Conservation (phyloP, 2,329 filamentous ascomycete species). For the Trichoderma koningii region DNA sequence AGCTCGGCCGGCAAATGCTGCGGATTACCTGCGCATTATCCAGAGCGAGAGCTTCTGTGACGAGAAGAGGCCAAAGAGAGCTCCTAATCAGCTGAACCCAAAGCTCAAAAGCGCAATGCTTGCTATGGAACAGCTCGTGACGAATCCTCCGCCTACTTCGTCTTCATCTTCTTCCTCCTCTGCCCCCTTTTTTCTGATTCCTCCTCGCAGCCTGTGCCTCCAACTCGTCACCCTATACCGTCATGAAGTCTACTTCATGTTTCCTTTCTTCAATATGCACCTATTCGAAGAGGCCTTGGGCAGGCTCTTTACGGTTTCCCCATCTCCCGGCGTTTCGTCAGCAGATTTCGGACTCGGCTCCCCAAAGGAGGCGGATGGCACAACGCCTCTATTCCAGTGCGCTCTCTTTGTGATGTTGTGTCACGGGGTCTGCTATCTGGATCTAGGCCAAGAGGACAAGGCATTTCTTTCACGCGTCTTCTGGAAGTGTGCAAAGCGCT, state of each 20-base stretch:
- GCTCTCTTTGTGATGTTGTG: conserved; percentile 49
- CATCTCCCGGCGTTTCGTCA: not conserved
- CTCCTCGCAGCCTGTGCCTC: conserved; percentile 46
- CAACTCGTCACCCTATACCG: conserved; percentile 45
- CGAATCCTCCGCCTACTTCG: not conserved
- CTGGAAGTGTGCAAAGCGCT: conserved; percentile 39
- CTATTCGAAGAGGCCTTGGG: conserved; percentile 46
- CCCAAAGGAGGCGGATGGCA: conserved; percentile 34
- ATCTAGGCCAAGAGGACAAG: conserved; percentile 34
- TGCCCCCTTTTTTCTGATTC: conserved; percentile 34
- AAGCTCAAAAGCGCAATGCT: not conserved
- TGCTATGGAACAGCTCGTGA: not conserved
- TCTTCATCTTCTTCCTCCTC: not conserved
- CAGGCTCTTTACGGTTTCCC: conserved; percentile 41
- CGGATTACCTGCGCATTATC: not conserved
- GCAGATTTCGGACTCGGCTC: conserved; percentile 39
- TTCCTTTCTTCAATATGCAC: conserved; percentile 47
- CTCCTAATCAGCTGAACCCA: not conserved
- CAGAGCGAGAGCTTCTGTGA: not conserved
- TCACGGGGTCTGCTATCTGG: conserved; percentile 44
- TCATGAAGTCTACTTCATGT: conserved; percentile 45
- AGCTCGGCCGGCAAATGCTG: not conserved
- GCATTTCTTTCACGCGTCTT: conserved; percentile 35
- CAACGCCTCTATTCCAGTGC: conserved; percentile 45
- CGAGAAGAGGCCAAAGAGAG: too few relatives aligned